phyloP scores from a whole-genome alignment of 257 asterid species.

The Capsicum rhomboideum region DNA sequence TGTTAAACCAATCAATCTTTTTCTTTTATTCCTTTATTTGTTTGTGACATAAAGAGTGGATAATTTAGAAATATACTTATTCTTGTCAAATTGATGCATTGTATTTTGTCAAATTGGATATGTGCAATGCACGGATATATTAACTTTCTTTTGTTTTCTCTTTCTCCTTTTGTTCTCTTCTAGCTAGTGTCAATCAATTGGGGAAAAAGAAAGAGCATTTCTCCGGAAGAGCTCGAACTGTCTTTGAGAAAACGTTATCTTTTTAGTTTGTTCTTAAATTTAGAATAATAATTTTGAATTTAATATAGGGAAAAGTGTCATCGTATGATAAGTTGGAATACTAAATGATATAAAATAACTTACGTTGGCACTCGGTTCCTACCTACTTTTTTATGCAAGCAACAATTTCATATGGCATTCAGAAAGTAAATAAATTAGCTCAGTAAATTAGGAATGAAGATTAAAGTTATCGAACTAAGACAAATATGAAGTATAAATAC shows the following conservation, averaged over 20 bases:
- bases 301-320: no score
- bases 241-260: not conserved
- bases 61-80: not conserved
- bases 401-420: no score
- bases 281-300: not conserved
- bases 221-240: not conserved
- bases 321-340: no score
- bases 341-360: no score
- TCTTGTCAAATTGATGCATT: not conserved
- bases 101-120: not conserved
- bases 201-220: not conserved
- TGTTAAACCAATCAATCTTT: not conserved
- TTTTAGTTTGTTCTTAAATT: not conserved
- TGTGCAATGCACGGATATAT: not conserved
- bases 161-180: not conserved
- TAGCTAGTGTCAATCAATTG: not conserved
- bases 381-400: no score
- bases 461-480: no score
- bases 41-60: not conserved
- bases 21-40: not conserved
- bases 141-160: not conserved
- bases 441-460: no score
- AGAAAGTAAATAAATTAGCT: no score
- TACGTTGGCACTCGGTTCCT: no score
- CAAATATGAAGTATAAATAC: no score